Percentiles rank a stretch among this genome's conserved stretches.
These are phyloP conservation scores for Pyrus bretschneideri DNA, from an alignment of 306 rosid species.

Conservation along the genomic window DNA sequence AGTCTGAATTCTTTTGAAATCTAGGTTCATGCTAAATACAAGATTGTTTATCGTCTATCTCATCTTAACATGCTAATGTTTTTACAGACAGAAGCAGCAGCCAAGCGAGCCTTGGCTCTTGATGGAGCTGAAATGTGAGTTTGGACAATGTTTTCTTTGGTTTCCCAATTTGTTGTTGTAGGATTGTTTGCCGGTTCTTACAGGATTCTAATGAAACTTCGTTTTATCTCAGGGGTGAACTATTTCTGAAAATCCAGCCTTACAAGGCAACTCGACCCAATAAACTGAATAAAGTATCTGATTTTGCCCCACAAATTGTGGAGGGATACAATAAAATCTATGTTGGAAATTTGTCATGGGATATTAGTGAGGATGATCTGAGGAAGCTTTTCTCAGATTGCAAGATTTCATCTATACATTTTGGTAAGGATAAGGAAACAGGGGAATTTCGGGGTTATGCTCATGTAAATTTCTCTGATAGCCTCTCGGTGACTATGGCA, in stretches of 20 bases:
- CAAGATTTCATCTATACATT: conserved; percentile 47
- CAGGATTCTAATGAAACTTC: conserved; percentile 12
- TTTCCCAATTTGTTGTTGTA: conserved; percentile 2
- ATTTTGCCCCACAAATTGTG: conserved; percentile 58
- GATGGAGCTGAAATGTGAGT: conserved; percentile 97
- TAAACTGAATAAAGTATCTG: conserved; percentile 36
- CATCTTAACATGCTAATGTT: conserved; percentile 14
- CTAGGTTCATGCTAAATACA: background rate
- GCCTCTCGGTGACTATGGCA: conserved; percentile 53
- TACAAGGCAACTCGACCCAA: conserved; percentile 44
- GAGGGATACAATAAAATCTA: conserved; percentile 93
- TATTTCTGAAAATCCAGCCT: conserved; percentile 74
- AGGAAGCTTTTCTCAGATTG: conserved; percentile 56
- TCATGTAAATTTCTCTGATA: conserved; percentile 65
- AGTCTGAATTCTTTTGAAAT: background rate
- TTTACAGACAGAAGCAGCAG: conserved; percentile 86
- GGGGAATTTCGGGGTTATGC: conserved; percentile 85
- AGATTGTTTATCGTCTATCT: background rate
- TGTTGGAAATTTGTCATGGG: conserved; percentile 87
- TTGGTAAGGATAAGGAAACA: conserved; percentile 80
- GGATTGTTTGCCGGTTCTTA: background rate
- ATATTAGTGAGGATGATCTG: conserved; percentile 67
- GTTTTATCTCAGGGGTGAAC: conserved; percentile 71
- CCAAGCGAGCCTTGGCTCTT: conserved; percentile 80
- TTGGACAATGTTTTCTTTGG: conserved; percentile 3